Base-by-base conservation (phyloP, 2,329 filamentous ascomycete genomes). In the Colletotrichum tanaceti region DNA sequence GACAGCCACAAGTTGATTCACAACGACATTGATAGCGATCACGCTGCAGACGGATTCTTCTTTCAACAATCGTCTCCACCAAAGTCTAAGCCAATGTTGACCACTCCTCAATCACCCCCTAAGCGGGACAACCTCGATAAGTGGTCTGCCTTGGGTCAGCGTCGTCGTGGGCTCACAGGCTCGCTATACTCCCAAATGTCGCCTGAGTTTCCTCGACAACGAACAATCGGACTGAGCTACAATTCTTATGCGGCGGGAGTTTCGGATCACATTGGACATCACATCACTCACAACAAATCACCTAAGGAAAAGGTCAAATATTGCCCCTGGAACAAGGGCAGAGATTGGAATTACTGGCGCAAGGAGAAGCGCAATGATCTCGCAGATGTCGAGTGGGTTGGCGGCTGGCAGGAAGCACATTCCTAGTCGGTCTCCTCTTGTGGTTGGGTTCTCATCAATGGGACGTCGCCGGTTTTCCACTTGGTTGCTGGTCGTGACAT, bases 351-450 rank as follows among this genome's bases (percentile, higher is more conserved):
- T 71, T 79, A 81, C 72, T 88, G 87, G 86, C 86, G 87, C 76
- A 84, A 87, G 76, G 89, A 91, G 71, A 84, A 82, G 76, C 86
- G 86, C 74, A 80, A 85, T 76, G 90, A 91, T 82, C 87, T 93
- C 79, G 90, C 90, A 77, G 92, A 95, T 77, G 83, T 94, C 84
- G 94, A 97, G 89, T 97, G 95, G 91, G 93, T 97, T 89, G 94
- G 94, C 85, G 93, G 92, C 83, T 97, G 93, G 89, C 90, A 92
- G 80, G 89, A 90, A 74, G 80, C 79, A 76, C 78, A 80, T 72
- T 83, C 79, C 74, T 79, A 73, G 66, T 65, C 75, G 70, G 72
- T 78, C 77, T 84, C 79, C 88, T 88, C 86, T 89, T 89, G 87
- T 90, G 83, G 86, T 87, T 87, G 79, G 77, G 82, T 80, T 81